Conservation (phyloP, 352 stramenopile genomes). For the Plasmopara viticola region DNA sequence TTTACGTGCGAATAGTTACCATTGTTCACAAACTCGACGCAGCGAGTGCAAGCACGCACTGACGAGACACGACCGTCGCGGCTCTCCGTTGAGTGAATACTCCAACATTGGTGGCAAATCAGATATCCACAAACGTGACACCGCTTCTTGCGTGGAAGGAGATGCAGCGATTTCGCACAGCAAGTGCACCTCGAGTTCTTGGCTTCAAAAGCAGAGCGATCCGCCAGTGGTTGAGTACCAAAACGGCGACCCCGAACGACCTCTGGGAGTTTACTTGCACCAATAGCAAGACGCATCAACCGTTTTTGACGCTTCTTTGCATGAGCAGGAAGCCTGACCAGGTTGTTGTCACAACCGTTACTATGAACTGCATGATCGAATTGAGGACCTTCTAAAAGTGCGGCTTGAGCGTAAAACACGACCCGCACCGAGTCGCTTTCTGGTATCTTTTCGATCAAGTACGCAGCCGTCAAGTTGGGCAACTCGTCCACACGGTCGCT, state of each 20-base stretch:
- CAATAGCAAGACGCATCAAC: slow-evolving; percentile 34
- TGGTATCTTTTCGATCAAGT: slow-evolving; percentile 31
- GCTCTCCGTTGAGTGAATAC: slow-evolving; percentile 29
- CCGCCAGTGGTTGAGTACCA: slow-evolving; percentile 44
- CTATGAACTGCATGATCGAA: slow-evolving; percentile 23
- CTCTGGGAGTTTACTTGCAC: slow-evolving; percentile 30
- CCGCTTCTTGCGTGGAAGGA: slow-evolving; percentile 31
- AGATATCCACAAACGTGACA: slow-evolving; percentile 36
- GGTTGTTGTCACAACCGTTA: slow-evolving; percentile 15
- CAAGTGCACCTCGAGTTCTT: slow-evolving; percentile 52
- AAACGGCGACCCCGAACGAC: slow-evolving; percentile 53
- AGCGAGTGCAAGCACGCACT: slow-evolving; percentile 41
- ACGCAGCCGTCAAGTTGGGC: slow-evolving; percentile 29
- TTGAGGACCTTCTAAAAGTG: slow-evolving; percentile 11
- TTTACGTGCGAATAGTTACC: slow-evolving; percentile 45
- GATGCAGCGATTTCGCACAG: slow-evolving; percentile 41
- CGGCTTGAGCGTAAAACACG: slow-evolving; percentile 29
- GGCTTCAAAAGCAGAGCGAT: slow-evolving; percentile 35
- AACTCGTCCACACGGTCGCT: slow-evolving; percentile 32
- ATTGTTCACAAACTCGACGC: slow-evolving; percentile 45
- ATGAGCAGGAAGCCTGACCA: slow-evolving; percentile 7
- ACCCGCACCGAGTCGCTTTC: slow-evolving; percentile 31
- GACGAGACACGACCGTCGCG: slow-evolving; percentile 26
- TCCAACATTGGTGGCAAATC: slow-evolving; percentile 37
- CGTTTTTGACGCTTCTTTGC: slow-evolving; percentile 30